These are phyloP conservation scores for Aspergillus novofumigatus DNA, from an alignment of 2,329 filamentous ascomycete species.

Conservation along the genomic window DNA sequence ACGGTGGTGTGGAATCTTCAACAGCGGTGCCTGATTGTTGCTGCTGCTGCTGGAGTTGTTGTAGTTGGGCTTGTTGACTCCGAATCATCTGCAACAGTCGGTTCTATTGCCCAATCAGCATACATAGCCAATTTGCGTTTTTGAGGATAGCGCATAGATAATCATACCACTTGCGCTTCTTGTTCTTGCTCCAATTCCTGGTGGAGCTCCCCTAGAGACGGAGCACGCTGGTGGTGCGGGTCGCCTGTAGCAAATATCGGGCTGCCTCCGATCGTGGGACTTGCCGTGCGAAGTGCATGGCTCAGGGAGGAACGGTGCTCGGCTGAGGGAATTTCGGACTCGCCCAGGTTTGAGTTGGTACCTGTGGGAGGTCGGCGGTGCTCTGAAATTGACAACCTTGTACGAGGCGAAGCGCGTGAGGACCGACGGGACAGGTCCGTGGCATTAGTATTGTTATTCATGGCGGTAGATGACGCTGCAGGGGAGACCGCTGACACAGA, in stretches of 20 bases:
- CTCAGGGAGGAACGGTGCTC: constrained; percentile 38
- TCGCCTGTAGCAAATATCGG: constrained; percentile 42
- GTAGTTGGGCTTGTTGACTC: constrained; percentile 44
- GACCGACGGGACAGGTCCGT: constrained; percentile 54
- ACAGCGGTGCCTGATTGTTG: constrained; percentile 32
- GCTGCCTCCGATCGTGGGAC: constrained; percentile 42
- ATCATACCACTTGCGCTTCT: constrained; percentile 47
- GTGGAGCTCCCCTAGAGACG: constrained; percentile 47
- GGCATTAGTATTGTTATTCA: constrained; percentile 67
- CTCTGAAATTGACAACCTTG: constrained; percentile 37
- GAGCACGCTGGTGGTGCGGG: constrained; percentile 46
- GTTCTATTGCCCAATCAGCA: constrained; percentile 32
- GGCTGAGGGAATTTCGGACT: constrained; percentile 29
- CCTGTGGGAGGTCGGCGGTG: constrained; percentile 41
- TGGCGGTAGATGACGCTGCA: constrained; percentile 6
- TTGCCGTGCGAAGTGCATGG: constrained; percentile 38
- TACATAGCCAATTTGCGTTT: constrained; percentile 2
- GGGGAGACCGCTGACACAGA: constrained; percentile 50
- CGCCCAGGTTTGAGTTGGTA: constrained; percentile 37
- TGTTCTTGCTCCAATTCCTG: constrained; percentile 50
- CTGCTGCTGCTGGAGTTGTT: constrained; percentile 36
- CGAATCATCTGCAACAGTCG: constrained; percentile 49
- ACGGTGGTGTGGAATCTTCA: constrained; percentile 42
- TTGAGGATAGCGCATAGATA: background rate
- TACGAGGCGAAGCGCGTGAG: constrained; percentile 32